phyloP scores from a whole-genome alignment of 2,329 filamentous ascomycete species.

The Scedosporium dehoogii region DNA sequence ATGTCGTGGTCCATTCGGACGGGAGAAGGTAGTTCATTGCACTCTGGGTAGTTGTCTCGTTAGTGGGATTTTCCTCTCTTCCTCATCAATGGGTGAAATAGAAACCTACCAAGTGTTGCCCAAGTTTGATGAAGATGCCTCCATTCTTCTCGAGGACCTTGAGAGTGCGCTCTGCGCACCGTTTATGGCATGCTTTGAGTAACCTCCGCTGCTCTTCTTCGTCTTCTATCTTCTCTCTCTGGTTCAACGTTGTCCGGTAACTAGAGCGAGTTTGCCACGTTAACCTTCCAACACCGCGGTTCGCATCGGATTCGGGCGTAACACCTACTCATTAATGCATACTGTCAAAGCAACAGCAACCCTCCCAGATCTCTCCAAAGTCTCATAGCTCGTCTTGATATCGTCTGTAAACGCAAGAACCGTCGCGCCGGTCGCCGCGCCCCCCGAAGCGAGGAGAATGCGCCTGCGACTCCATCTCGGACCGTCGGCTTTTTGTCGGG shows the following conservation, averaged over 20 bases:
- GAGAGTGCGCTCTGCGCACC: slow-evolving; percentile 83
- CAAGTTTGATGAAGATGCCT: slow-evolving; percentile 96
- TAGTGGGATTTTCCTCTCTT: slow-evolving; percentile 9
- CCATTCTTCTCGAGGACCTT: slow-evolving; percentile 89
- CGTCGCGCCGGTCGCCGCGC: slow-evolving; percentile 37
- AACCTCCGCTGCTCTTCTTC: slow-evolving; percentile 55
- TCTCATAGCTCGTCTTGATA: slow-evolving; percentile 65
- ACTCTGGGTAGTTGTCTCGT: slow-evolving; percentile 41
- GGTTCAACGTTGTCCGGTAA: slow-evolving; percentile 77
- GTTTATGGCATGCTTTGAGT: slow-evolving; percentile 77
- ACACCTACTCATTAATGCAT: slow-evolving; percentile 74
- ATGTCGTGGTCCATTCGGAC: slow-evolving; percentile 86
- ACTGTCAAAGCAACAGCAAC: slow-evolving; percentile 66
- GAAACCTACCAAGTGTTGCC: slow-evolving; percentile 67
- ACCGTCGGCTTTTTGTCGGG: not conserved
- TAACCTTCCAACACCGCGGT: not conserved
- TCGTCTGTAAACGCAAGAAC: slow-evolving; percentile 53
- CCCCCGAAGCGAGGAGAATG: slow-evolving; percentile 41
- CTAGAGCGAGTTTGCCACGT: slow-evolving; percentile 34
- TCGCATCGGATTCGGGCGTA: not conserved
- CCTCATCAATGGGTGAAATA: not conserved
- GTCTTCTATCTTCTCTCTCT: slow-evolving; percentile 51
- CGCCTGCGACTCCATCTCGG: slow-evolving; percentile 10
- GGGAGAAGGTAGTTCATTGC: slow-evolving; percentile 93
- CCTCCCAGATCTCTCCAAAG: slow-evolving; percentile 66